Evolutionary conservation across 176 grass and related monocot species (phyloP).

Genomic region (Hsuehochloa calcarea): DNA sequence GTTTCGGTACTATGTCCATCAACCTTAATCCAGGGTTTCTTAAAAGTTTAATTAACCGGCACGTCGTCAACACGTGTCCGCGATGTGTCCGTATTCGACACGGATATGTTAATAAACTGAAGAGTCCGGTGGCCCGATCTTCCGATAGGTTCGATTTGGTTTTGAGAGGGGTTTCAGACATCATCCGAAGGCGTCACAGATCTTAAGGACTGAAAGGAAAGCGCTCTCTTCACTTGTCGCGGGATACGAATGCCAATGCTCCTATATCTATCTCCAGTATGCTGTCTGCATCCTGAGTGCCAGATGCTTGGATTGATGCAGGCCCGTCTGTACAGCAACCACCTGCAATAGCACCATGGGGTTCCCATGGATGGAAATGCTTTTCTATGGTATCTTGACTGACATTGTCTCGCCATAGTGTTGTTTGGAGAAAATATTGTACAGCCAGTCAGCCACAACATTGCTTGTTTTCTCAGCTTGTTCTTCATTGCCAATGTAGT

Average conservation of each 20-base stretch:
- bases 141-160: too few relatives aligned
- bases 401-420: background rate
- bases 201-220: conserved; percentile 55
- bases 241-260: background rate
- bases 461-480: background rate
- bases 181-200: conserved; percentile 66
- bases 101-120: too few relatives aligned
- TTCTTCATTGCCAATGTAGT: background rate
- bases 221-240: background rate
- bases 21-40: too few relatives aligned
- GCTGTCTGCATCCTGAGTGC: background rate
- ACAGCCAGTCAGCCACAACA: background rate
- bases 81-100: too few relatives aligned
- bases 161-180: conserved; percentile 77
- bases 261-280: background rate
- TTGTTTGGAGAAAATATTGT: conserved; percentile 8
- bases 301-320: background rate
- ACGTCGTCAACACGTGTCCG: too few relatives aligned
- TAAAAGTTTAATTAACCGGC: too few relatives aligned
- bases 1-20: too few relatives aligned
- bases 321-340: conserved; percentile 22
- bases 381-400: background rate
- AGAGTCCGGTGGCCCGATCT: too few relatives aligned
- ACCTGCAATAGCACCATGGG: background rate
- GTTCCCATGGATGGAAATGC: background rate